Evolutionary conservation across 2,329 filamentous ascomycete genomes (phyloP).

Genomic region (Penicillium sp.): DNA sequence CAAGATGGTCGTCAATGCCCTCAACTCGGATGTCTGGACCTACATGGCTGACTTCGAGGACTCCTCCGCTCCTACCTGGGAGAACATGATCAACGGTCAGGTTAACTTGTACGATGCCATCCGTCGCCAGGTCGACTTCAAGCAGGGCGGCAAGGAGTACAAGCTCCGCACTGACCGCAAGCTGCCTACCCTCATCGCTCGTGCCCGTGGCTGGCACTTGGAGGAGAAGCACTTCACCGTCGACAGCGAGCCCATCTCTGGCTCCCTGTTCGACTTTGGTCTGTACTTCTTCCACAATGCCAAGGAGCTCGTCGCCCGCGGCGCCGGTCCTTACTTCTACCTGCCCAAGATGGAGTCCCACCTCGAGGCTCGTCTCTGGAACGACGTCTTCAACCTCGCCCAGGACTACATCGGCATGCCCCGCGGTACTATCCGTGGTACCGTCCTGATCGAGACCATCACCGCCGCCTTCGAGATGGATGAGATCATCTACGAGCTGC

Average conservation of each 20-base stretch:
- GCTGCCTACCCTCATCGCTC: constrained; percentile 89
- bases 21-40: constrained; percentile 96
- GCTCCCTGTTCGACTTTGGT: constrained; percentile 93
- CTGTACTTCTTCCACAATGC: constrained; percentile 99
- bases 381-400: constrained; percentile 93
- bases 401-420: constrained; percentile 92
- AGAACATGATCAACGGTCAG: constrained; percentile 99
- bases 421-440: constrained; percentile 90
- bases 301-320: constrained; percentile 80
- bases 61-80: constrained; percentile 95
- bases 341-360: constrained; percentile 98
- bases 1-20: constrained; percentile 98
- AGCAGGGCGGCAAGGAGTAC: constrained; percentile 93
- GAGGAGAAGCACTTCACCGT: constrained; percentile 98
- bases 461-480: constrained; percentile 99
- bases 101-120: constrained; percentile 97
- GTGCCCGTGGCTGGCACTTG: constrained; percentile 95
- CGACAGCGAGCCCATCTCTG: constrained; percentile 93
- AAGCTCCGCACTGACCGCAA: constrained; percentile 90
- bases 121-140: constrained; percentile 93
- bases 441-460: constrained; percentile 97
- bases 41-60: constrained; percentile 99
- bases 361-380: constrained; percentile 96
- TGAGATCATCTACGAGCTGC: constrained; percentile 99
- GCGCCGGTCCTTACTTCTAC: constrained; percentile 95